These are phyloP conservation scores for Aspergillus persii DNA, from an alignment of 2,329 filamentous ascomycete species.

Conservation along the genomic window DNA sequence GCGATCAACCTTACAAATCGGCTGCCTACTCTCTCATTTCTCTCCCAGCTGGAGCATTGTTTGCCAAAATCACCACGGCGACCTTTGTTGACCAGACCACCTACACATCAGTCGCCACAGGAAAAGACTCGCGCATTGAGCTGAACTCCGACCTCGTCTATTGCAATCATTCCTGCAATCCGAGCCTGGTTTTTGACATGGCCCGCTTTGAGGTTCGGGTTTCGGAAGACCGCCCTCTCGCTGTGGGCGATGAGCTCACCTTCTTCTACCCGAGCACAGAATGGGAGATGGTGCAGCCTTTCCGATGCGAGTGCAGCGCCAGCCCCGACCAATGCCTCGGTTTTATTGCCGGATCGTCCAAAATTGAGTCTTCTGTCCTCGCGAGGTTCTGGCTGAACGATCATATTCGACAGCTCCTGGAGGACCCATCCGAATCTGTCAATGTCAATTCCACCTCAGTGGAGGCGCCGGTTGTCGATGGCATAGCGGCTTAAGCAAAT, in stretches of 20 bases:
- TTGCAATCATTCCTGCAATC: constrained; percentile 53
- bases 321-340: neutral
- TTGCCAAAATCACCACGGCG: constrained; percentile 3
- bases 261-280: constrained; percentile 46
- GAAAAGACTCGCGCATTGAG: constrained; percentile 45
- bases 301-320: constrained; percentile 35
- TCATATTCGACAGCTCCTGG: neutral
- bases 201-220: constrained; percentile 26
- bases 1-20: neutral
- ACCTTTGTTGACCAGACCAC: constrained; percentile 10
- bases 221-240: constrained; percentile 29
- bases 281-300: constrained; percentile 41
- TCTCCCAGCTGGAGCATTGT: neutral
- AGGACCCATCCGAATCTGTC: neutral
- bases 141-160: constrained; percentile 53
- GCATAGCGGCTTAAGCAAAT: neutral
- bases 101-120: constrained; percentile 46
- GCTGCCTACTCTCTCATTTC: neutral
- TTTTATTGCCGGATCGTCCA: neutral
- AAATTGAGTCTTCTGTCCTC: neutral
- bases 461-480: neutral
- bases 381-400: neutral
- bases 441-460: neutral
- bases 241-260: constrained; percentile 36
- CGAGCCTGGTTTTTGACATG: constrained; percentile 51